Percentiles rank a stretch among this genome's conserved stretches.
Conservation (phyloP, 805 yeast genomes). For the Sugiyamaella qingdaonensis region DNA sequence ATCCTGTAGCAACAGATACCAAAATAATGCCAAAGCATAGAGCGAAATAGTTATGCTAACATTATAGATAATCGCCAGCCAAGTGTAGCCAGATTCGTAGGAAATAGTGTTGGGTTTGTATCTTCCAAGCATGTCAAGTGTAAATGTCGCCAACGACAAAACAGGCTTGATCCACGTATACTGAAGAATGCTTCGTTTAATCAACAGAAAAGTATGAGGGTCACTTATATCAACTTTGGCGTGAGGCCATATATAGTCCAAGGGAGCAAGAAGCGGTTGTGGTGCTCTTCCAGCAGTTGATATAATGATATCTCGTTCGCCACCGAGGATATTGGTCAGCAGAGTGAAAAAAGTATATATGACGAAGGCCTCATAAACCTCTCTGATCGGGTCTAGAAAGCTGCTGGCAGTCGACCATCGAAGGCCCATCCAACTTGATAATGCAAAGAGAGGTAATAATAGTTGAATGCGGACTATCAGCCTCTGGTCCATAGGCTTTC, state of each 20-base stretch:
- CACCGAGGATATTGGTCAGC: slow-evolving; percentile 80
- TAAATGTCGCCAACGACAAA: slow-evolving; percentile 53
- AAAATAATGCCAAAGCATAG: slow-evolving; percentile 81
- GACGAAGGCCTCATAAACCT: slow-evolving; percentile 93
- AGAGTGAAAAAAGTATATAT: slow-evolving; percentile 88
- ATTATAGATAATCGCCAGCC: slow-evolving; percentile 72
- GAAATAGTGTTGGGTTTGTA: slow-evolving; percentile 52
- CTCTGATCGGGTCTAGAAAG: slow-evolving; percentile 70
- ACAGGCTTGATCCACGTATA: slow-evolving; percentile 93
- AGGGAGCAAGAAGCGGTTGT: slow-evolving; percentile 55
- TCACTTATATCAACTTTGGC: slow-evolving; percentile 76
- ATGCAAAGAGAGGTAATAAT: slow-evolving; percentile 76
- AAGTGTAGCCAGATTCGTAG: slow-evolving; percentile 48
- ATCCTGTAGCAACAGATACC: slow-evolving; percentile 84
- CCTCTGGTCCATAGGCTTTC: slow-evolving; percentile 87
- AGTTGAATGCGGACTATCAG: slow-evolving; percentile 75
- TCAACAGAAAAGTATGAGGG: slow-evolving; percentile 67
- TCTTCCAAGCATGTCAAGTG: slow-evolving; percentile 45
- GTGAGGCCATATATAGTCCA: slow-evolving; percentile 40
- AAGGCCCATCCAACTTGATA: slow-evolving; percentile 61
- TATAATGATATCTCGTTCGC: slow-evolving; percentile 81
- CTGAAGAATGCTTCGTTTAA: slow-evolving; percentile 85
- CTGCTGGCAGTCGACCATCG: slow-evolving; percentile 42
- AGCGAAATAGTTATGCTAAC: slow-evolving; percentile 74
- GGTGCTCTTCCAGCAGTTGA: slow-evolving; percentile 69